Base-by-base conservation (phyloP, 805 yeast genomes). In the Metschnikowia picachoensis region DNA sequence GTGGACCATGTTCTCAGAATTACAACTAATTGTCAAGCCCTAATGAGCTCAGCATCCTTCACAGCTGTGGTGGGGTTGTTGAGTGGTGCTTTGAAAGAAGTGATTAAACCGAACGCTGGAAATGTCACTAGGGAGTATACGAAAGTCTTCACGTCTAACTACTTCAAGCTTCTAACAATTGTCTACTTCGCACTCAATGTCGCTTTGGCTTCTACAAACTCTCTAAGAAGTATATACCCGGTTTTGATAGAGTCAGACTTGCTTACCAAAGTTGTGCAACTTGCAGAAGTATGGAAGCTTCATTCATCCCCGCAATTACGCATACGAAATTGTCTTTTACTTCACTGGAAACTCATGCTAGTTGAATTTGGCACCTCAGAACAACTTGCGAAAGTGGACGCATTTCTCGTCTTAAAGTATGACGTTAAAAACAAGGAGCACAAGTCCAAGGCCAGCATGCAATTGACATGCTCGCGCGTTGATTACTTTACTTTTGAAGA, bases 401-500 rank as follows among this genome's bases (percentile, higher is more conserved):
- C 64, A 3, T 78, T 70, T 51, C 62, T 84, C 17, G 61, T 69
- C 29, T 56, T 66, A 29, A 69, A 68, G 37, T 77, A 74, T 57
- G 70, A 68, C 7, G 60, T 67, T 20, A 53, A 51, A 38, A 62
- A 51, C 48, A 64, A 50, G 39, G 55, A 42, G 27, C 63, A 51
- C 29, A 60, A 53, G 28, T 57, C 50, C 29, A 34, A 57, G 28
- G 43, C 50, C 5, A 52, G 68, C 34, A 61, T 56, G 39, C 61
- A 59, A 41, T 66, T 76, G 40, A 65, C 73, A 0, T 83, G 91
- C 9, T 82, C 96, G 0, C 96, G 96, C 0, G 64, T 87, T n/a
- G 96, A 91, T 53, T 92, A 87, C 60, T 83, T 81, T 57, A 80
- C 86, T 7, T 90, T 87, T 59, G 73, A 89, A 50, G 87, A 86